Conservation (phyloP, 768 basidiomycete genomes). For the Lactifluus volemus region DNA sequence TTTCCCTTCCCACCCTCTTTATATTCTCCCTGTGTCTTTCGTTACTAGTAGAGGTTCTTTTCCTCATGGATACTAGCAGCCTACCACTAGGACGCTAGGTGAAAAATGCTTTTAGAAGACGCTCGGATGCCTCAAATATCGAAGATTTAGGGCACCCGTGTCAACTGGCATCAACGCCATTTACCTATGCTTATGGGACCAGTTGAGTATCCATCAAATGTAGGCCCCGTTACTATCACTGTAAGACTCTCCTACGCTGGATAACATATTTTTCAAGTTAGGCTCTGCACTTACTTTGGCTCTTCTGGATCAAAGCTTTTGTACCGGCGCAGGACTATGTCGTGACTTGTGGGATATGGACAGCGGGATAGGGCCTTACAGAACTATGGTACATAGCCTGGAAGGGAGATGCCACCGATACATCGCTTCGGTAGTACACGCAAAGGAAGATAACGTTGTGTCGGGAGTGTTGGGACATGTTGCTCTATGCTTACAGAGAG, state of each 20-base stretch:
- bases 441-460: too few species aligned
- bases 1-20: too few species aligned
- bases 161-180: not conserved
- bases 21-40: too few species aligned
- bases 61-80: too few species aligned
- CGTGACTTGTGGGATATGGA: not conserved
- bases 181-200: not conserved
- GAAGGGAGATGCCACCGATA: not conserved
- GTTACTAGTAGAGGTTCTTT: too few species aligned
- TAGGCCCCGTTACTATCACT: not conserved
- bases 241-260: not conserved
- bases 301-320: not conserved
- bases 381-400: not conserved
- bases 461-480: not conserved
- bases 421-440: not conserved
- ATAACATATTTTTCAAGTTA: not conserved
- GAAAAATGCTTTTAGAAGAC: not conserved
- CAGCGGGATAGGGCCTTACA: not conserved
- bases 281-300: not conserved
- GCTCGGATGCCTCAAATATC: not conserved
- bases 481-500: not conserved
- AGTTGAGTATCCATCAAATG: not conserved
- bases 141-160: not conserved
- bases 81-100: slow-evolving; percentile 9
- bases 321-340: not conserved